These are phyloP conservation scores for Theileria sp. DNA, from an alignment of 169 alveolate genomes.

Conservation along the genomic window DNA sequence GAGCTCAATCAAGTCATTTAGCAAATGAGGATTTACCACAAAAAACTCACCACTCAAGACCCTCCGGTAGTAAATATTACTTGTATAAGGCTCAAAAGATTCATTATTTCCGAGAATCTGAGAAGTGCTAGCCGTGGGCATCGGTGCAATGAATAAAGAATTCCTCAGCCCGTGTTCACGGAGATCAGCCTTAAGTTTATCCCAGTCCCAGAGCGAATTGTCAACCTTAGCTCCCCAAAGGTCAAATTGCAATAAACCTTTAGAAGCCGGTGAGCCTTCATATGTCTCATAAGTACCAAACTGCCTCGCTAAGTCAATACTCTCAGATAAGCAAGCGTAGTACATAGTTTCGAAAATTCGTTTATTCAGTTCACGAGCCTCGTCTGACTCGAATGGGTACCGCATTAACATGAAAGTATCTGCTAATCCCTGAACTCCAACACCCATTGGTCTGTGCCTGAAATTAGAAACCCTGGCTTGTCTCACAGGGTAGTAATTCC, in stretches of 20 bases:
- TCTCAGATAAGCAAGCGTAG: conserved; percentile 93
- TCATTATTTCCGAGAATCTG: conserved; percentile 97
- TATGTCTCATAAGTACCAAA: conserved; percentile 93
- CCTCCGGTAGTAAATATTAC: conserved; percentile 95
- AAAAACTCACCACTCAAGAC: conserved; percentile 98
- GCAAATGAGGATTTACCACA: conserved; percentile 95
- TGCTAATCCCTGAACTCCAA: conserved; percentile 98
- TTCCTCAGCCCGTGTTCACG: conserved; percentile 92
- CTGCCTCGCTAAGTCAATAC: conserved; percentile 90
- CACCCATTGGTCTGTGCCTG: conserved; percentile 98
- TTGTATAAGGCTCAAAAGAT: conserved; percentile 97
- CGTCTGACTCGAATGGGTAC: conserved; percentile 92
- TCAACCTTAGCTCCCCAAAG: conserved; percentile 90
- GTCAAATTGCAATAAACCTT: conserved; percentile 96
- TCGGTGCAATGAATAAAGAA: conserved; percentile 96
- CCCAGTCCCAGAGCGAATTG: conserved; percentile 92
- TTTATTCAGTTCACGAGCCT: conserved; percentile 89
- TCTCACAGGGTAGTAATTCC: conserved; percentile 92
- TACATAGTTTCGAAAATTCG: conserved; percentile 96
- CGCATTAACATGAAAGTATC: conserved; percentile 94
- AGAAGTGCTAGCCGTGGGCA: conserved; percentile 99
- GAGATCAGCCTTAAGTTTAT: conserved; percentile 84
- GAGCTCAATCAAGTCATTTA: conserved; percentile 91
- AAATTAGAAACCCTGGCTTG: conserved; percentile 91
- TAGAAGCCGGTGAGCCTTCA: conserved; percentile 93